These are phyloP conservation scores for Taxillus chinensis DNA, from an alignment of 164 flowering plant species.

Conservation along the genomic window DNA sequence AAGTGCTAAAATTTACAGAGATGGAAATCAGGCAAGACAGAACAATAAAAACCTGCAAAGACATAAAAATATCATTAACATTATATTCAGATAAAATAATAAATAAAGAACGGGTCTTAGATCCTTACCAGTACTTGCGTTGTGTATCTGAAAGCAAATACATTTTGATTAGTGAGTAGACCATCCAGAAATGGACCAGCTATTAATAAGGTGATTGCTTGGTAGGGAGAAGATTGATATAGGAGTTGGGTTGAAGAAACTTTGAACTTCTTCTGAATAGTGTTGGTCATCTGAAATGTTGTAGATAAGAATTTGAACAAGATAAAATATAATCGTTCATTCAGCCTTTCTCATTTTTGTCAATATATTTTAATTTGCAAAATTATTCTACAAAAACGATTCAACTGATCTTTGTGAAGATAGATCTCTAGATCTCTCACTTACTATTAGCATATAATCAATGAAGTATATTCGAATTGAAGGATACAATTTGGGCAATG, in stretches of 20 bases:
- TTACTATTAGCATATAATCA: too few relatives aligned
- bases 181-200: slow-evolving; percentile 84
- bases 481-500: slow-evolving; percentile 97
- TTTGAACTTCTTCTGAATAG: slow-evolving; percentile 90
- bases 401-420: too few relatives aligned
- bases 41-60: slow-evolving; percentile 80
- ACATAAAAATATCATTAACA: neutral
- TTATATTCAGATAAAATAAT: too few relatives aligned
- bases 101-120: neutral
- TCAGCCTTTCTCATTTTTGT: too few relatives aligned
- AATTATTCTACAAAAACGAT: too few relatives aligned
- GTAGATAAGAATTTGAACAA: slow-evolving; percentile 40
- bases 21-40: slow-evolving; percentile 91
- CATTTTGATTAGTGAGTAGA: slow-evolving; percentile 67
- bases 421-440: too few relatives aligned
- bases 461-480: too few relatives aligned
- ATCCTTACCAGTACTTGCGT: slow-evolving; percentile 77
- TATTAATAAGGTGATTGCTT: slow-evolving; percentile 67
- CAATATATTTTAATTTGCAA: too few relatives aligned
- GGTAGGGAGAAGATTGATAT: slow-evolving; percentile 90
- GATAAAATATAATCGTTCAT: neutral
- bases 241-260: slow-evolving; percentile 94
- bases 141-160: slow-evolving; percentile 86
- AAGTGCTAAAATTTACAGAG: slow-evolving; percentile 94
- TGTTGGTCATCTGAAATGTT: slow-evolving; percentile 75